Evolutionary conservation across 2,329 filamentous ascomycete genomes (phyloP), one percentile per base, ranked within the genome.

Genomic region (Cadophora luteo-olivacea): DNA sequence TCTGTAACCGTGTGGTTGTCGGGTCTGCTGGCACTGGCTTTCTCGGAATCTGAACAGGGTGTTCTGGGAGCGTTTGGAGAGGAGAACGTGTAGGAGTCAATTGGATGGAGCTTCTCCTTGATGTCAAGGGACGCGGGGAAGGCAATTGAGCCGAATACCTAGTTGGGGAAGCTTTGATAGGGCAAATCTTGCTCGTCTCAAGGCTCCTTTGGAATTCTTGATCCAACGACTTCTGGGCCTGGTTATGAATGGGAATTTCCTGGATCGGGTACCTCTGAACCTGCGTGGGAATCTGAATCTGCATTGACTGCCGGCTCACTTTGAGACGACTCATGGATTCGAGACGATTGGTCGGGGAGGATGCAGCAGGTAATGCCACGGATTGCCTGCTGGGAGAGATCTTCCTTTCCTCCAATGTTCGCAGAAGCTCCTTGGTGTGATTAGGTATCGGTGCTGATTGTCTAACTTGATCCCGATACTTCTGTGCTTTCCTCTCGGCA

Each of bases 381-480:
- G 51, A 54, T 25, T 41, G 61, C 32, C 29, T 55, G n/a, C 24
- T 41, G 1, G 49, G 61, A 4, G 61, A 64, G 4, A 54, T 64
- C 36, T 54, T 64, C 33, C 49, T 36, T 4, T 36, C 49, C 29
- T 64, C 61, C 16, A 64, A 48, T 22, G 32, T 41, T 9, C 22
- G 41, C 16, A 64, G 24, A 19, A 64, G 33, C n/a, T 54, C 49
- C 29, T 45, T 52, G 8, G 29, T 54, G 12, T 52, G n/a, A 29
- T 41, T 32, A 14, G 61, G 32, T n/a, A 64, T 16, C 7, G 61
- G 61, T 54, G 51, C 61, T 24, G 61, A 64, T 25, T 64, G 48
- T 29, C 61, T 36, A 12, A 38, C 61, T 19, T 52, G 61, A 9
- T 41, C 32, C 11, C 14, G 19, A 33, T 48, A 49, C 16, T 49